Conservation (phyloP, 208 protist genomes). For the Naegleria fowleri region DNA sequence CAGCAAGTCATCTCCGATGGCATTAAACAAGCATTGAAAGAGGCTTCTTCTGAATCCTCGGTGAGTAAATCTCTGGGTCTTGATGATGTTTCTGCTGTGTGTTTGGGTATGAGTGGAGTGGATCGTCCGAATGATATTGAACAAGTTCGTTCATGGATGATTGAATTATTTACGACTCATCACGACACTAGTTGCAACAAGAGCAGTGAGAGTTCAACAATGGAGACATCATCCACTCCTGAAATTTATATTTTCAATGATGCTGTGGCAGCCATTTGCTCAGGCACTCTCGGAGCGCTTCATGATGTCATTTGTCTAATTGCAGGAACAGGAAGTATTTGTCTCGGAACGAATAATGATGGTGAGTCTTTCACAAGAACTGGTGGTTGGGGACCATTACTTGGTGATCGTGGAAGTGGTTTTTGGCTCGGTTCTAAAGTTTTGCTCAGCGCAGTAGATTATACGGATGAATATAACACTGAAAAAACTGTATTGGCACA, state of each 20-base stretch:
- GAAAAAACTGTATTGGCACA: neutral
- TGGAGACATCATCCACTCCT: no score
- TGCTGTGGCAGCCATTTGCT: neutral
- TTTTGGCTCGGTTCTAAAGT: neutral
- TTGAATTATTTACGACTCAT: neutral
- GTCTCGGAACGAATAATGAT: neutral
- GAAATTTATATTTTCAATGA: constrained; percentile 7
- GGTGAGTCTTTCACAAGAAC: neutral
- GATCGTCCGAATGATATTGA: constrained; percentile 4
- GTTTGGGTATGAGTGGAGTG: constrained; percentile 16
- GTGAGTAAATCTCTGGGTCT: neutral
- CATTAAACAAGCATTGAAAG: neutral
- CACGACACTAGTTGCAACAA: neutral
- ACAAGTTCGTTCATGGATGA: neutral
- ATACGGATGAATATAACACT: neutral
- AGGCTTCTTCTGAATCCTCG: neutral
- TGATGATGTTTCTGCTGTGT: neutral
- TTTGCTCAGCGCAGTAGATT: neutral
- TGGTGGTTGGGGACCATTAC: constrained; percentile 22
- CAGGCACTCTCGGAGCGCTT: neutral
- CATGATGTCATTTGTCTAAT: neutral
- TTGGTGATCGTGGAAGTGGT: neutral
- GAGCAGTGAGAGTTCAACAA: no score
- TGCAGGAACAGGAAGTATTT: constrained; percentile 13
- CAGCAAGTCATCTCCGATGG: neutral